Evolutionary conservation across 1,284 basidiomycete species (phyloP), one percentile per base, ranked within the genome.

Genomic region (Salmacisia buchloeana): DNA sequence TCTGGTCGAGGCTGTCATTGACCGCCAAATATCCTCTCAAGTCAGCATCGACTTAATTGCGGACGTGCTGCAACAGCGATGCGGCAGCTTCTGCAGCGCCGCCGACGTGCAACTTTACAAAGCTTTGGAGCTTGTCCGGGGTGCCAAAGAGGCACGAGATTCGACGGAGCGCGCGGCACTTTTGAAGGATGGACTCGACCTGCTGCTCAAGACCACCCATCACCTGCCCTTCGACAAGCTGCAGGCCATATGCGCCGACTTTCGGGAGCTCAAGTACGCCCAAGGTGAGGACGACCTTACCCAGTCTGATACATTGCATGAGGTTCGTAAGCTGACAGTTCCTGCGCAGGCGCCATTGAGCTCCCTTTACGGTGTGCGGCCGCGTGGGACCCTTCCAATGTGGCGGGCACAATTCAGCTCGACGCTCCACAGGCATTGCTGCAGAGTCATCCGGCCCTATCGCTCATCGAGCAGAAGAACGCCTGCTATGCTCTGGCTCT

Each of bases 71-170:
- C 94, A 98, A 79, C 88, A 90, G 76, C 86, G 92, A 75, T 99
- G 96, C 75, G 94, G 93, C 0, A 91, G 91, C 21, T 98, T 98
- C 85, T 97, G 94, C 81, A 94, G 92, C 73, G 89, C 94, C 0
- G 96, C 97, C 76, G 96, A 99, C 81, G 96, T 98, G 46, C 90
- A 97, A 83, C 83, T 97, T 58, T 97, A 98, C 84, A 98, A 98
- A 89, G 94, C 94, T 0, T 89, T 92, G 77, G 96, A 99, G 81
- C 91, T 89, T 71, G 85, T 97, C 49, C 89, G 92, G 6, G 89
- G 90, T 72, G 93, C 96, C 27, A 88, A 89, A 56, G 91, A 94
- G 78, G 87, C 89, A 15, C 84, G 92, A 94, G 79, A 85, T 94
- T 59, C 85, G 88, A 70, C 69, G 39, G 59, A 65, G 27, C 59